Evolutionary conservation across 345 rosid species (phyloP).

Genomic region (Cardamine chenopodiifolia): DNA sequence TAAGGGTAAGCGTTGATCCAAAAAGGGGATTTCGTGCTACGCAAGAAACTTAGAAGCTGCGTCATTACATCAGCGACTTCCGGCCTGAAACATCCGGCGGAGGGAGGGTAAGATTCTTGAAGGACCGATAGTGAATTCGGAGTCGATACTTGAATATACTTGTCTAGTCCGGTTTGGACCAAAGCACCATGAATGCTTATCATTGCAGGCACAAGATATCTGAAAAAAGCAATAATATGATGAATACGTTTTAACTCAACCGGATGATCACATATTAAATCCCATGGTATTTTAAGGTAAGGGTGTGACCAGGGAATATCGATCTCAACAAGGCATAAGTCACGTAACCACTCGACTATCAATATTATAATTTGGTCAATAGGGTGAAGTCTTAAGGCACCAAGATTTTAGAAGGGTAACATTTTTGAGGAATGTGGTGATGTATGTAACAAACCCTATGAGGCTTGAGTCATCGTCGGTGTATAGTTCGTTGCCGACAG

Average conservation of each 20-base stretch:
- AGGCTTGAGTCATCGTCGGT: constrained; percentile 58
- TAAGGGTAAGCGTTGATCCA: constrained; percentile 98
- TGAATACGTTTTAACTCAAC: neutral
- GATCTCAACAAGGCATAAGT: neutral
- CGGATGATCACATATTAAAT: neutral
- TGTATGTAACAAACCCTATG: constrained; percentile 37
- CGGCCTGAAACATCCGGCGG: constrained; percentile 72
- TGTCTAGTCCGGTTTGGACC: constrained; percentile 68
- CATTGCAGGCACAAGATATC: constrained; percentile 75
- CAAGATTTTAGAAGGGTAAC: constrained; percentile 1
- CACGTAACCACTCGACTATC: neutral
- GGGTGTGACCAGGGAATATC: neutral
- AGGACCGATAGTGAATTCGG: constrained; percentile 76
- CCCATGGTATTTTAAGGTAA: neutral
- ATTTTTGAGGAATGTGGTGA: constrained; percentile 14
- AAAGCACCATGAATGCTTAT: constrained; percentile 74
- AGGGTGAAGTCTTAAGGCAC: neutral
- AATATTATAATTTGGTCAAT: neutral
- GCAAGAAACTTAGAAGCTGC: constrained; percentile 63
- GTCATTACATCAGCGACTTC: constrained; percentile 59
- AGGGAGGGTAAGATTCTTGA: constrained; percentile 81
- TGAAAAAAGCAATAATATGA: neutral
- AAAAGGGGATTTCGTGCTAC: constrained; percentile 61
- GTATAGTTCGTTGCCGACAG: constrained; percentile 77
- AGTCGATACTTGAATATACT: constrained; percentile 71